phyloP scores from a whole-genome alignment of 202 grass and related monocot species.

The Digitaria exilis region DNA sequence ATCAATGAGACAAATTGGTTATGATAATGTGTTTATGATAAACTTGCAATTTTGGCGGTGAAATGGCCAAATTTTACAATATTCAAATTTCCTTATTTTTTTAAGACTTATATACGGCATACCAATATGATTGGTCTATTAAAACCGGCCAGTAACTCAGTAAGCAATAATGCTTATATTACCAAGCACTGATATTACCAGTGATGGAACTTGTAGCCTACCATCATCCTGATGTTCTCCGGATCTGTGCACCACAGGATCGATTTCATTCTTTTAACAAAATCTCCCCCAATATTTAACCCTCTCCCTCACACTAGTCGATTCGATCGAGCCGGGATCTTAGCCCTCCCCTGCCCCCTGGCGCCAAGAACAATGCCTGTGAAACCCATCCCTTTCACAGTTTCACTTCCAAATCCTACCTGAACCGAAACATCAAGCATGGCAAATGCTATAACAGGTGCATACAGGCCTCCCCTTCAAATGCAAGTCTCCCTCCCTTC shows the following conservation, averaged over 20 bases:
- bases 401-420: neutral
- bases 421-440: neutral
- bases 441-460: slow-evolving; percentile 7
- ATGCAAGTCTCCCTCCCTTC: neutral
- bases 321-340: slow-evolving; percentile 53
- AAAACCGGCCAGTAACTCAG: neutral
- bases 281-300: neutral
- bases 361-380: slow-evolving; percentile 36
- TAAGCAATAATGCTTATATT: neutral
- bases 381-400: slow-evolving; percentile 6
- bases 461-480: neutral
- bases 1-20: too few relatives aligned
- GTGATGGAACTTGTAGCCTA: neutral
- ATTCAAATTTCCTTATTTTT: neutral
- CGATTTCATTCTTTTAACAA: neutral
- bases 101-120: neutral
- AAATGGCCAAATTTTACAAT: neutral
- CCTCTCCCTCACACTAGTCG: neutral
- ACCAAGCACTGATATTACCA: neutral
- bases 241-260: neutral
- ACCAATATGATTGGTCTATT: neutral
- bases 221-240: neutral
- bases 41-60: neutral
- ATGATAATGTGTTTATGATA: too few relatives aligned
- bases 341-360: slow-evolving; percentile 12